Conservation (phyloP, 495 filamentous ascomycete genomes). For the Viridothelium virens region DNA sequence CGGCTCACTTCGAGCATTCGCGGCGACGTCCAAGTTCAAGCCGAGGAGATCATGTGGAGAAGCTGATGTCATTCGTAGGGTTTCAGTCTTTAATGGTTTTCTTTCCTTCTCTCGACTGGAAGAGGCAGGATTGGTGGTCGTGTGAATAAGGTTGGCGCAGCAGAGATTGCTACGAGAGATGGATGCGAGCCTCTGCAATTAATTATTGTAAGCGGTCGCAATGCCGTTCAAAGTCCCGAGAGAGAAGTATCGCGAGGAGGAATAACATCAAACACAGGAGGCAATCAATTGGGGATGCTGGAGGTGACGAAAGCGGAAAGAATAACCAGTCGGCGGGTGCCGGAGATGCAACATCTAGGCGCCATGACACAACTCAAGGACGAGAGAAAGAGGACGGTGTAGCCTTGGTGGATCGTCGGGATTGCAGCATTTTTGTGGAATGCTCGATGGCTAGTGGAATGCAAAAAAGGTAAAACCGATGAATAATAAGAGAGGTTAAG, state of each 20-base stretch:
- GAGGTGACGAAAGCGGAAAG: slow-evolving; percentile 1
- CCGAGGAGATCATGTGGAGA: not conserved
- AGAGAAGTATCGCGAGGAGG: not conserved
- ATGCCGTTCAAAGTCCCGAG: not conserved
- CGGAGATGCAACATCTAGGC: slow-evolving; percentile 9
- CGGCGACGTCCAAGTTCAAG: not conserved
- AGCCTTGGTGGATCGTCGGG: slow-evolving; percentile 5
- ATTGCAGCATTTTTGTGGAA: slow-evolving; percentile 9
- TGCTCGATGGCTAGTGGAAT: not conserved
- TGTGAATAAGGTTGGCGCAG: not conserved
- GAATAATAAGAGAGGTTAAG: slow-evolving; percentile 7
- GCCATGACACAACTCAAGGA: slow-evolving; percentile 1
- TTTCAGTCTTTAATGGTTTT: not conserved
- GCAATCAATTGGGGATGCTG: not conserved
- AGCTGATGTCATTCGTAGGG: not conserved
- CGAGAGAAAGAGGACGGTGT: not conserved
- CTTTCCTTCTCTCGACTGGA: not conserved
- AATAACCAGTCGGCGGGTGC: slow-evolving; percentile 7
- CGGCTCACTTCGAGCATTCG: not conserved
- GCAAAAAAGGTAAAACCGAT: slow-evolving; percentile 8
- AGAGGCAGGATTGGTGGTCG: not conserved
- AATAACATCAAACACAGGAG: not conserved
- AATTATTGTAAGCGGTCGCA: not conserved
- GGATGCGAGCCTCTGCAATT: not conserved
- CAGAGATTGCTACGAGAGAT: not conserved